Conservation (phyloP, 2,329 filamentous ascomycete genomes). For the Ophiostoma ips region DNA sequence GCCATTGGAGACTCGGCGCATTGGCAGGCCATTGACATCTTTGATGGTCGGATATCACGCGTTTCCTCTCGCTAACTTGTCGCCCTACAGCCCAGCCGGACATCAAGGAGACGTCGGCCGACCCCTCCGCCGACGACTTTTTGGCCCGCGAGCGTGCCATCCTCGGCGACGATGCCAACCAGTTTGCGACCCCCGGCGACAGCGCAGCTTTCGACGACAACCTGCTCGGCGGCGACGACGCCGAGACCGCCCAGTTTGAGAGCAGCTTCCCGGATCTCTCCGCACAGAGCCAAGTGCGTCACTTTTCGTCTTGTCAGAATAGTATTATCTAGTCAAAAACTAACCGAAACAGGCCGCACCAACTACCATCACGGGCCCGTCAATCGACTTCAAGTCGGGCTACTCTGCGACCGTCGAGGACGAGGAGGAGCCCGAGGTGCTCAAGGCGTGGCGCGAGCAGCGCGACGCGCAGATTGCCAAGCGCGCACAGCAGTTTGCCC, state of each 20-base stretch:
- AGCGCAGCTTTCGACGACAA: conserved; percentile 33
- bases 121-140: conserved; percentile 64
- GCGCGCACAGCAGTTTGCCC: conserved; percentile 68
- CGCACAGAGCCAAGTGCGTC: conserved; percentile 49
- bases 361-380: conserved; percentile 62
- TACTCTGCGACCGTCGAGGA: conserved; percentile 43
- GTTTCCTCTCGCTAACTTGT: no score
- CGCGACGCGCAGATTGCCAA: conserved; percentile 72
- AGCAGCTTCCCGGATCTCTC: conserved; percentile 77
- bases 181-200: conserved; percentile 71
- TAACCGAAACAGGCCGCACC: neutral
- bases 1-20: neutral
- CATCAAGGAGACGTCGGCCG: conserved; percentile 37
- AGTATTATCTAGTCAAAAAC: neutral
- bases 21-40: no score
- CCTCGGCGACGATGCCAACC: conserved; percentile 83
- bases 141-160: conserved; percentile 79
- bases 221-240: conserved; percentile 52
- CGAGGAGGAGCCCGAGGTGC: conserved; percentile 78
- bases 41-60: neutral
- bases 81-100: conserved; percentile 49
- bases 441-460: conserved; percentile 84
- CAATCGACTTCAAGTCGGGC: conserved; percentile 48
- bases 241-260: conserved; percentile 51
- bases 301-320: no score